Evolutionary conservation across 2,329 filamentous ascomycete species (phyloP).

Genomic region (Aspergillus fischeri): DNA sequence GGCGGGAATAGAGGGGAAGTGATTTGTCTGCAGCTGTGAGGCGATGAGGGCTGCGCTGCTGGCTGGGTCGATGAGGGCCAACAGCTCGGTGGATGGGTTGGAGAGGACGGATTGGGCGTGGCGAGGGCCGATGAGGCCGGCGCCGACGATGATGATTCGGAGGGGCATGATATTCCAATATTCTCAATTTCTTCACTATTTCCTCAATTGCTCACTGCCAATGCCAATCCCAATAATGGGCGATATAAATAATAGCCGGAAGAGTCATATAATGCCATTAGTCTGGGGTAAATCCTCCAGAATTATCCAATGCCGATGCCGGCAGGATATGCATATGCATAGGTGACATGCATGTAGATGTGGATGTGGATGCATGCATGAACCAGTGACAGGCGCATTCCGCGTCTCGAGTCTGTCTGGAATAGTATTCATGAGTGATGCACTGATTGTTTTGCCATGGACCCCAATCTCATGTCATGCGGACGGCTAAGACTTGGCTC

Average conservation of each 20-base stretch:
- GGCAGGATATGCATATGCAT: neutral
- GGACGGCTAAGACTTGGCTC: neutral
- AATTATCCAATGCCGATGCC: neutral
- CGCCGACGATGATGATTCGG: conserved; percentile 6
- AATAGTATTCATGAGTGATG: too few relatives aligned
- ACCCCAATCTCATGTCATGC: too few relatives aligned
- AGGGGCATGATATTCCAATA: neutral
- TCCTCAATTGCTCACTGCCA: too few relatives aligned
- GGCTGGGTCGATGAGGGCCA: conserved; percentile 47
- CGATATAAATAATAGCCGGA: neutral
- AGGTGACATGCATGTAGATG: too few relatives aligned
- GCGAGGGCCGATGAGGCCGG: conserved; percentile 49
- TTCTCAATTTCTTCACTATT: too few relatives aligned
- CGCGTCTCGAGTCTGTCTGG: too few relatives aligned
- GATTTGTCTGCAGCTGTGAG: conserved; percentile 32
- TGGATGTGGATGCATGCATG: neutral
- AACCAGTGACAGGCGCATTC: too few relatives aligned
- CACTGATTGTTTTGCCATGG: too few relatives aligned
- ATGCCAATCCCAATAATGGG: neutral
- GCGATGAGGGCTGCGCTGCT: conserved; percentile 36
- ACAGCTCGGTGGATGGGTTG: conserved; percentile 37
- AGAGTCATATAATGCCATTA: neutral
- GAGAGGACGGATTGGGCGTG: conserved; percentile 45
- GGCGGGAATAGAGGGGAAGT: conserved; percentile 40
- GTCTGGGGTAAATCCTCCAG: neutral